Percentiles rank a stretch among this genome's conserved stretches.
These are phyloP conservation scores for Hypoxylon sp. DNA, from an alignment of 2,329 filamentous ascomycete species.

Conservation along the genomic window DNA sequence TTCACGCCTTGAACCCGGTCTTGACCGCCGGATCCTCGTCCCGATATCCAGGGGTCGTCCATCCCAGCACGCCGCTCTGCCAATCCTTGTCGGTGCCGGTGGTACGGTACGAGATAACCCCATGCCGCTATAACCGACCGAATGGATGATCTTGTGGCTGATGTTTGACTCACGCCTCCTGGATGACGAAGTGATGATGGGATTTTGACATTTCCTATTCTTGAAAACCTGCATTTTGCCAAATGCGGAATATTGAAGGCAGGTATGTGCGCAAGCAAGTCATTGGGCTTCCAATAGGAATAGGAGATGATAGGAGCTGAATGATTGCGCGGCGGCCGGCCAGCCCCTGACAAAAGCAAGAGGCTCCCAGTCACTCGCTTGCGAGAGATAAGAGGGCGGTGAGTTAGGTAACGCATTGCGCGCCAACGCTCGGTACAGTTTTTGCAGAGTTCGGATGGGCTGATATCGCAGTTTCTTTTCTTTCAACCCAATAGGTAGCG, in stretches of 20 bases:
- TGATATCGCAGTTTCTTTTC: conserved; percentile 6
- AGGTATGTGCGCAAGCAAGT: background rate
- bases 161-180: conserved; percentile 5
- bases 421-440: background rate
- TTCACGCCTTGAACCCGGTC: conserved; percentile 19
- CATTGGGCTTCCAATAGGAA: background rate
- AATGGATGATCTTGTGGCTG: conserved; percentile 14
- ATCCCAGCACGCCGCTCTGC: conserved; percentile 23
- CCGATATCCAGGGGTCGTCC: conserved; percentile 31
- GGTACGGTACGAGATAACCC: conserved; percentile 30
- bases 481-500: conserved; percentile 5
- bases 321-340: conserved; percentile 26
- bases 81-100: conserved; percentile 41
- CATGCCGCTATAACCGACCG: conserved; percentile 39
- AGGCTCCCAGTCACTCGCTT: background rate
- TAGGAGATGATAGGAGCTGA: conserved; percentile 6
- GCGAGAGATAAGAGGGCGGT: conserved; percentile 6
- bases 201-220: conserved; percentile 12
- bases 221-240: background rate
- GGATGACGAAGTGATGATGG: conserved; percentile 19
- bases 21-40: conserved; percentile 32
- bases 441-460: conserved; percentile 21
- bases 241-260: conserved; percentile 3
- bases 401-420: conserved; percentile 9
- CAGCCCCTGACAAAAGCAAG: conserved; percentile 21